phyloP scores from a whole-genome alignment of 164 flowering plant genomes.

The Warburgia ugandensis region DNA sequence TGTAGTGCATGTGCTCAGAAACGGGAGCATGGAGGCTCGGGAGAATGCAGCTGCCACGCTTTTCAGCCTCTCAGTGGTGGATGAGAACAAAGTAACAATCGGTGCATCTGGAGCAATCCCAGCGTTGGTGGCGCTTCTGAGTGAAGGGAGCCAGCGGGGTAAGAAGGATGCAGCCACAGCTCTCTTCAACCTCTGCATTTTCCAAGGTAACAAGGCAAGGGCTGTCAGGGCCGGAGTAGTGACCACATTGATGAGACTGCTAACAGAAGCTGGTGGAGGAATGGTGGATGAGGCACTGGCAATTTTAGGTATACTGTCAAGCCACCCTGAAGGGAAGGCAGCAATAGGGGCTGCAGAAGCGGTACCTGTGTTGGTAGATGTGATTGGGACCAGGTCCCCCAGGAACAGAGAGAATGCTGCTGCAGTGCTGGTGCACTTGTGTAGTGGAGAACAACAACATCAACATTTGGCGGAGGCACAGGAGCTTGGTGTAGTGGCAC shows the following conservation, averaged over 20 bases:
- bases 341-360: constrained; percentile 20
- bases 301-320: constrained; percentile 17
- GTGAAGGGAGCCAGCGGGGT: constrained; percentile 71
- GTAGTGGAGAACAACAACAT: constrained; percentile 12
- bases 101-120: constrained; percentile 86
- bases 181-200: constrained; percentile 74
- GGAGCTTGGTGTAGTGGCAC: constrained; percentile 20
- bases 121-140: constrained; percentile 69
- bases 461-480: constrained; percentile 12
- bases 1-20: constrained; percentile 68
- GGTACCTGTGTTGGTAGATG: constrained; percentile 15
- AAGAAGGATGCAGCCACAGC: constrained; percentile 96
- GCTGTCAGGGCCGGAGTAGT: constrained; percentile 71
- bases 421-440: constrained; percentile 16
- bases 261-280: constrained; percentile 19
- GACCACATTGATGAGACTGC: constrained; percentile 16
- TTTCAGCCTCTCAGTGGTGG: constrained; percentile 76
- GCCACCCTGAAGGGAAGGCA: constrained; percentile 18
- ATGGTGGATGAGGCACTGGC: constrained; percentile 27
- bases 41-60: constrained; percentile 96
- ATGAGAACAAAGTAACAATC: constrained; percentile 79
- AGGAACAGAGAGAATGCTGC: constrained; percentile 22
- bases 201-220: constrained; percentile 81
- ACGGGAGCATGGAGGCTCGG: constrained; percentile 72
- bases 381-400: constrained; percentile 20